Base-by-base conservation (phyloP, 129 eudicot genomes). In the Rutidosis leptorrhynchoides region DNA sequence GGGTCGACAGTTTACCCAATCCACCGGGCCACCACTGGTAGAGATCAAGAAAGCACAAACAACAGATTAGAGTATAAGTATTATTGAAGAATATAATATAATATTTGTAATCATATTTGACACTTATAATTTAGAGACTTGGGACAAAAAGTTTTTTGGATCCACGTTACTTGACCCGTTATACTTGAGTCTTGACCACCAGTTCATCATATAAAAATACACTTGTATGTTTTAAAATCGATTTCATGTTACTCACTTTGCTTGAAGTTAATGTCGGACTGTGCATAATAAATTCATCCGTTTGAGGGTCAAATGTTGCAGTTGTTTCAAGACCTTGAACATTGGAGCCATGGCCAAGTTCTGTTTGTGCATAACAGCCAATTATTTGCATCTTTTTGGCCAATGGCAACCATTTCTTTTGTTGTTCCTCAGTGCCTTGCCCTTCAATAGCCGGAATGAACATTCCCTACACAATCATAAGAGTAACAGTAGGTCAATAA, bases 11-110 rank as follows among this genome's bases (percentile, higher is more conserved):
- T 86, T 94, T 94, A 24, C 99, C 99, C 74, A 94, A 74, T 53
- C 99, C 99, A 69, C 97, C 99, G 65, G 99, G 99, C 99, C 99
- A 94, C 99, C 99, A 94, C 99, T 94, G 57, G 54, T 56, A 66
- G 24, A 74, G n/a, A n/a, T n/a, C n/a, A n/a, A n/a, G n/a, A n/a
- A n/a, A n/a, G n/a, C n/a, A n/a, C n/a, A n/a, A n/a, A n/a, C n/a
- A n/a, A n/a, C n/a, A n/a, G n/a, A n/a, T n/a, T n/a, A n/a, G n/a
- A n/a, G n/a, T n/a, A n/a, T n/a, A n/a, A n/a, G n/a, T n/a, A n/a
- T n/a, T n/a, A n/a, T n/a, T n/a, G n/a, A n/a, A n/a, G n/a, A n/a
- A n/a, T n/a, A n/a, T n/a, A n/a, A n/a, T n/a, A n/a, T n/a, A n/a
- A n/a, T n/a, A n/a, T n/a, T n/a, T n/a, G n/a, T n/a, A n/a, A n/a